Evolutionary conservation across 1,284 basidiomycete genomes (phyloP), one percentile per base, ranked within the genome.

Genomic region (Ganoderma leucocontextum): DNA sequence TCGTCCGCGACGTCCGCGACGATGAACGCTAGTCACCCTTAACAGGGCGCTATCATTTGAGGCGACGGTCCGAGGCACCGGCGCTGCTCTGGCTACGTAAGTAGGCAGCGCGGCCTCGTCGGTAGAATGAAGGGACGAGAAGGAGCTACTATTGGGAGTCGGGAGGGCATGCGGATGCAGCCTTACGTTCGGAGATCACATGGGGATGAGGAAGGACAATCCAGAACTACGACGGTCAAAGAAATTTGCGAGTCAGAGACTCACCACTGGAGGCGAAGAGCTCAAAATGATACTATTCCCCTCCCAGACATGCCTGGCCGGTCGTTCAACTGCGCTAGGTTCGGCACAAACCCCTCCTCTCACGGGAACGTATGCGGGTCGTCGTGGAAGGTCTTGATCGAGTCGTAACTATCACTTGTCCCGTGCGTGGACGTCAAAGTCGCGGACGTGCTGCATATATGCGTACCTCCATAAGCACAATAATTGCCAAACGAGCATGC

Each of bases 11-110:
- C 61, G 71, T 57, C 53, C 59, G 19, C 69, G 58, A 60, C 71
- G 71, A 67, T 55, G 69, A 67, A 63, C 64, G 63, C 68, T 66
- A 69, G 64, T 69, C 66, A 67, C 49, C 39, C 22, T 36, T 9
- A 19, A 68, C 1, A 17, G 7, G 44, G 44, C 44, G 44, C 39
- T 4, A 58, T 58, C 55, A 19, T 8, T 36, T n/a, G 55, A 58
- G 55, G 29, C 53, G 53, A 33, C 55, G 55, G 35, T 58, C 55
- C 55, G 55, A n/a, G 55, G 35, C 35, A 22, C 55, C 35, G 9
- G 55, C 57, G 35, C 63, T 59, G 29, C 2, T 29, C 29, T 29
- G 29, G 29, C 29, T 58, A 29, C 33, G 35, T 36, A n/a, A 58
- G 35, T 13, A 22, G 5, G 29, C 29, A 17, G 17, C 55, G 55